Evolutionary conservation across 2,329 filamentous ascomycete genomes (phyloP), one percentile per base, ranked within the genome.

Genomic region (Scopulariopsis brevicaulis): DNA sequence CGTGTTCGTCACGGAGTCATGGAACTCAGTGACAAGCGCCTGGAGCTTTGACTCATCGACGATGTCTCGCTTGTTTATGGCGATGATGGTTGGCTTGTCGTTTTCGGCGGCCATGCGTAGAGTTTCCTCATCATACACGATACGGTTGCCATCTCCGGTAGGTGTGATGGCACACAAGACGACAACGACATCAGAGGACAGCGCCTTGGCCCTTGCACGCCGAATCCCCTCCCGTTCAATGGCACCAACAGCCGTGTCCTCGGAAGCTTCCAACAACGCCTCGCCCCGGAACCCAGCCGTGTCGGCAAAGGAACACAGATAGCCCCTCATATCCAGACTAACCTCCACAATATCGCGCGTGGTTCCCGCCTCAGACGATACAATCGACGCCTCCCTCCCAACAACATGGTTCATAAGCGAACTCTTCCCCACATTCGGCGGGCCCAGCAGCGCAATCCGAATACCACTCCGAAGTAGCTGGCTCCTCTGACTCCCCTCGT

Each of bases 291-390:
- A 83, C 1, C 94, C 94, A 22, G 94, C 94, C 65, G 94, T 97
- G 72, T 99, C 94, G 18, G 93, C 92, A 67, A 99, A 86, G n/a
- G 89, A 89, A 70, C 92, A 96, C 55, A 95, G 83, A 74, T 89
- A 99, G 0, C 94, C 94, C 0, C 86, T 84, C 54, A 99, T 78
- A 71, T 99, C 94, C 28, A 99, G 79, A 32, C 87, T 87, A 0
- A 94, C 89, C 73, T 99, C 94, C 12, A 99, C 86, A 56, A 99
- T 86, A 73, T 99, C 94, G 60, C 94, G 77, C 7, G 94, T 99
- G 0, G 94, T 99, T 0, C 94, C 94, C 46, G 91, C 91, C 73
- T 97, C 92, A 1, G 84, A 80, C 52, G 91, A 96, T 8, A 99
- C 94, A 65, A 99, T 99, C 3, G 92, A 95, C 2, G 94, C 94